Conservation (phyloP, 129 eudicot genomes). For the Flaveria robusta region DNA sequence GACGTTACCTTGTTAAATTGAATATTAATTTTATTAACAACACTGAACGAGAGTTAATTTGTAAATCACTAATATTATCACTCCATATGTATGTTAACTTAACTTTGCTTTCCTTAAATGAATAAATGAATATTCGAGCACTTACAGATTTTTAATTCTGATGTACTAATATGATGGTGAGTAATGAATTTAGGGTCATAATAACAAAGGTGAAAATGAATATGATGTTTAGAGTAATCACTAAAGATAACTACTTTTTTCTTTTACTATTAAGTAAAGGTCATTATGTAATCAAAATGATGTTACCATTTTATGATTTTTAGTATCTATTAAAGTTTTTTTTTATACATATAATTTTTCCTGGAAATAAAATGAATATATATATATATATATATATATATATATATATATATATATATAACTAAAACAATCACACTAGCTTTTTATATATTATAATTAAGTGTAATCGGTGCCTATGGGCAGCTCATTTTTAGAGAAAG, state of each 20-base stretch:
- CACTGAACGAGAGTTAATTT: not conserved
- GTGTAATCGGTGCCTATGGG: too few species aligned
- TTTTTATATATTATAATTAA: too few species aligned
- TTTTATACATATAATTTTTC: not conserved
- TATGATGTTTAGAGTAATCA: conserved; percentile 29
- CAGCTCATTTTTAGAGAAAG: too few species aligned
- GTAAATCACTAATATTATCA: not conserved
- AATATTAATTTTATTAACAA: not conserved
- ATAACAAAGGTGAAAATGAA: conserved; percentile 34
- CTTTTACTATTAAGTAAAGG: conserved; percentile 31
- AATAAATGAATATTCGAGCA: conserved; percentile 9
- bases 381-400: too few species aligned
- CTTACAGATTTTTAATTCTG: conserved; percentile 11
- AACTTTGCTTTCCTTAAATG: not conserved
- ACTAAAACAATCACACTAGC: too few species aligned
- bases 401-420: too few species aligned
- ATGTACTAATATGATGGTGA: conserved; percentile 34
- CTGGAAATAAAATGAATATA: not conserved
- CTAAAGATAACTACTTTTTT: conserved; percentile 29
- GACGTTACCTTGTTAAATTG: not conserved
- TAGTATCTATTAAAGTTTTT: not conserved
- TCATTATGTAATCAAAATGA: conserved; percentile 37
- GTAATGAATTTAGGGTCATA: conserved; percentile 34
- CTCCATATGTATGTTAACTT: not conserved
- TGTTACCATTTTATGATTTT: conserved; percentile 20